These are phyloP conservation scores for Trypethelium eluteriae DNA, from an alignment of 495 filamentous ascomycete species.

Conservation along the genomic window DNA sequence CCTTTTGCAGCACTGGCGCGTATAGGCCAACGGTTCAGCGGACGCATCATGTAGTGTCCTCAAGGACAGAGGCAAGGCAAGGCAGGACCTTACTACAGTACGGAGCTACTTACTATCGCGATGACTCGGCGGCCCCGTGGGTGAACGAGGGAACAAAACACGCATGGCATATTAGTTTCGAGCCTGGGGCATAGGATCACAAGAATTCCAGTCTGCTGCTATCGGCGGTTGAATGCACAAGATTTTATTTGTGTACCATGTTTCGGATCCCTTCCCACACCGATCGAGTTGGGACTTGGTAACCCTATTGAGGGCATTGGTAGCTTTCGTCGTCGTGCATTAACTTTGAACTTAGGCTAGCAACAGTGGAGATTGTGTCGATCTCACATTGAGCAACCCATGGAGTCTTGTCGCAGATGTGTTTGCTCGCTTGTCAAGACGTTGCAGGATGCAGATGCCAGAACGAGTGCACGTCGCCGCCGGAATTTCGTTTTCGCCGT, in stretches of 20 bases:
- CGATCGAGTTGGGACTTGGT: neutral
- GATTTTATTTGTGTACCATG: slow-evolving; percentile 10
- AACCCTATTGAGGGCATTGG: slow-evolving; percentile 5
- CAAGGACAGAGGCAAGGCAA: neutral
- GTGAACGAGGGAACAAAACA: neutral
- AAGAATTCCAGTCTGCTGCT: neutral
- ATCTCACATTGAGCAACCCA: neutral
- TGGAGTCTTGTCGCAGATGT: neutral
- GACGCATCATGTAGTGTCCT: neutral
- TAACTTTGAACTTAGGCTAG: slow-evolving; percentile 5
- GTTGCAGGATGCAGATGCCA: slow-evolving; percentile 11
- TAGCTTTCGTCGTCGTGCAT: slow-evolving; percentile 7
- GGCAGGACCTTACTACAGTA: too few species aligned
- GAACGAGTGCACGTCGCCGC: slow-evolving; percentile 4
- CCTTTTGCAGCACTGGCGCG: neutral
- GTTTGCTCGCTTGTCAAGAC: slow-evolving; percentile 6
- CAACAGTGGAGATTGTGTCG: slow-evolving; percentile 12
- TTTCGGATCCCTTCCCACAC: neutral
- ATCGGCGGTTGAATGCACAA: slow-evolving; percentile 4
- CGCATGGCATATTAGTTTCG: slow-evolving; percentile 4
- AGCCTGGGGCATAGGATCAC: neutral
- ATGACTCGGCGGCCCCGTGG: neutral
- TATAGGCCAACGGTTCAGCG: neutral
- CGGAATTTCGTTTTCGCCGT: neutral
- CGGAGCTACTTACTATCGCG: too few species aligned